These are phyloP conservation scores for Aeschynomene evenia DNA, from an alignment of 306 rosid genomes.

Conservation along the genomic window DNA sequence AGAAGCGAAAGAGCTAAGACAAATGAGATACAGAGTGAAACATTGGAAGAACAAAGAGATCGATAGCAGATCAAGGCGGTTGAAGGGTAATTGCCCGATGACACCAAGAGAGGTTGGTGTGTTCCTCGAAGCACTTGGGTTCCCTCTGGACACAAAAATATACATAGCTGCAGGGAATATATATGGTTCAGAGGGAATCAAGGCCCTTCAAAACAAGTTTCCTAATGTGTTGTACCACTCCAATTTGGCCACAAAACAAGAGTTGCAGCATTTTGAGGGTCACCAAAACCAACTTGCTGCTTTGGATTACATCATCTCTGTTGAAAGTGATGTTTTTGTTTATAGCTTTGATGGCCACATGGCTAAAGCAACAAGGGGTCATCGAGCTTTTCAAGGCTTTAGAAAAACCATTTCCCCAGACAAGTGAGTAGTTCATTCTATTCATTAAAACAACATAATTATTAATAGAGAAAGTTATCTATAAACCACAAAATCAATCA, in stretches of 20 bases:
- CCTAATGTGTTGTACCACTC: slow-evolving; percentile 49
- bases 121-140: slow-evolving; percentile 67
- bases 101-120: slow-evolving; percentile 74
- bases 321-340: slow-evolving; percentile 65
- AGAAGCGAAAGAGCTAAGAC: slow-evolving; percentile 41
- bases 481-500: too few relatives aligned
- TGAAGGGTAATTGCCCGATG: slow-evolving; percentile 65
- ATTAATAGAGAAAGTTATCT: too few relatives aligned
- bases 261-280: slow-evolving; percentile 45
- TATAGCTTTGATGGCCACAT: slow-evolving; percentile 63
- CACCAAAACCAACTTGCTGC: slow-evolving; percentile 68
- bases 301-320: slow-evolving; percentile 56
- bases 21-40: slow-evolving; percentile 43
- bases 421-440: slow-evolving; percentile 47
- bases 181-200: slow-evolving; percentile 50
- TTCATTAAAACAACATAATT: background rate
- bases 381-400: slow-evolving; percentile 55
- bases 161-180: slow-evolving; percentile 58
- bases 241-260: slow-evolving; percentile 58
- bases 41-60: slow-evolving; percentile 71
- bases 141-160: slow-evolving; percentile 54
- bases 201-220: slow-evolving; percentile 41
- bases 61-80: slow-evolving; percentile 41
- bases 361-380: slow-evolving; percentile 74
- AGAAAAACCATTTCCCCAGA: slow-evolving; percentile 60